Evolutionary conservation across 129 eudicot genomes (phyloP).

Genomic region (Tagetes patula): DNA sequence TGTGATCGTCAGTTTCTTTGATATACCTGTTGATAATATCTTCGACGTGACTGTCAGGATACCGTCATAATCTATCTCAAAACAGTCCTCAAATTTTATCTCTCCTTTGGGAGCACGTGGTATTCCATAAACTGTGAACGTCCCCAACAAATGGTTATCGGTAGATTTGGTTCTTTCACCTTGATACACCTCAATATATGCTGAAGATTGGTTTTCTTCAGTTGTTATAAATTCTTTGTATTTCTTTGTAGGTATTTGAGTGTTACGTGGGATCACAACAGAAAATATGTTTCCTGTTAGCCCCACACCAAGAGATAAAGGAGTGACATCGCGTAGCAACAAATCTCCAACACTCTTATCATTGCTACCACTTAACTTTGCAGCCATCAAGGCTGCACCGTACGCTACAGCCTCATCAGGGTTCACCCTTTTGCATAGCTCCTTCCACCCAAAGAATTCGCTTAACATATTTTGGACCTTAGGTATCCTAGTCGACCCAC

Average conservation of each 20-base stretch:
- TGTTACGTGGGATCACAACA: no score
- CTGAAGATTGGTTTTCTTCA: neutral
- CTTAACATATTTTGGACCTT: constrained; percentile 5
- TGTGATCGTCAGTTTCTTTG: neutral
- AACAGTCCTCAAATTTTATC: neutral
- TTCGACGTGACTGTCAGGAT: constrained; percentile 20
- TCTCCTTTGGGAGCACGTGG: constrained; percentile 20
- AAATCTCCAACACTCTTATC: neutral
- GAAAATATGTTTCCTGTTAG: no score
- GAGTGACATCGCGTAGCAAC: constrained; percentile 15
- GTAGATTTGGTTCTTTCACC: constrained; percentile 22
- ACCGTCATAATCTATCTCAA: constrained; percentile 25
- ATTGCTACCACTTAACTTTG: constrained; percentile 4
- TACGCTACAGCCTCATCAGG: constrained; percentile 29
- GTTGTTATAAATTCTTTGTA: neutral
- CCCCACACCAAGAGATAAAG: constrained; percentile 14
- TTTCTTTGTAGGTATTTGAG: no score
- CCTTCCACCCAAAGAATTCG: neutral
- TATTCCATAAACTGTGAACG: constrained; percentile 10
- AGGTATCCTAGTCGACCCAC: constrained; percentile 25
- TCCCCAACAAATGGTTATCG: constrained; percentile 22
- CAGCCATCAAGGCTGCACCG: constrained; percentile 28
- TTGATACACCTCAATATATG: neutral
- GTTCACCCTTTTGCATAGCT: constrained; percentile 16
- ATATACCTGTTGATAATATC: constrained; percentile 11